phyloP scores from a whole-genome alignment of 2,329 filamentous ascomycete genomes.

The Colletotrichum liaoningense region DNA sequence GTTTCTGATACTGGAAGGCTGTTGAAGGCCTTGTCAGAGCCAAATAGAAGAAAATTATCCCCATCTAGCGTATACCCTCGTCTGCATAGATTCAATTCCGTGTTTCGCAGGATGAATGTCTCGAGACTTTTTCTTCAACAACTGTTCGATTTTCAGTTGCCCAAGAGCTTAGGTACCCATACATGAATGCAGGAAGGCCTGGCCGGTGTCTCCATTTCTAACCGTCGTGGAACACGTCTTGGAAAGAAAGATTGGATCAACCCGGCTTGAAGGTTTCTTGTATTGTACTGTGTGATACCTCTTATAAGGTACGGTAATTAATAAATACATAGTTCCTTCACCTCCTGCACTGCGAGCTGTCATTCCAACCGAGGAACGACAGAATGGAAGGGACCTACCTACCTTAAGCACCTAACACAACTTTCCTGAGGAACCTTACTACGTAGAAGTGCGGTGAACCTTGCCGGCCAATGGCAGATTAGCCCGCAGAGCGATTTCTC shows the following conservation, averaged over 20 bases:
- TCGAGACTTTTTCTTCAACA: neutral
- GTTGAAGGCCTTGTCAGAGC: neutral
- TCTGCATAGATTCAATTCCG: neutral
- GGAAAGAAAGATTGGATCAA: neutral
- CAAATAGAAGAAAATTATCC: neutral
- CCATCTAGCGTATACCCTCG: neutral
- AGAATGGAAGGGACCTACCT: neutral
- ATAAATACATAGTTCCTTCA: neutral
- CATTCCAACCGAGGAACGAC: neutral
- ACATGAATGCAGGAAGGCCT: constrained; percentile 4
- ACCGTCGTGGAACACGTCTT: neutral
- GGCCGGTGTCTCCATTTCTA: neutral
- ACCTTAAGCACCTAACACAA: neutral
- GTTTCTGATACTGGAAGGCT: neutral
- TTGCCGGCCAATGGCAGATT: constrained; percentile 16
- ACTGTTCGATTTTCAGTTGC: neutral
- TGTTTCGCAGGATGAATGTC: neutral
- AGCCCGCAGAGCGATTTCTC: neutral
- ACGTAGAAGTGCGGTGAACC: constrained; percentile 22
- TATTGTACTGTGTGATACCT: neutral
- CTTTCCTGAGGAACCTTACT: neutral
- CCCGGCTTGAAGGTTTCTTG: neutral
- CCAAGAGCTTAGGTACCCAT: neutral
- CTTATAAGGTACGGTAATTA: no score
- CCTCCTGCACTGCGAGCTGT: constrained; percentile 10